A percentile compares a stretch with the other conserved stretches of the same genome.
Evolutionary conservation across 768 basidiomycete species (phyloP).

Genomic region (Calocybe indica): DNA sequence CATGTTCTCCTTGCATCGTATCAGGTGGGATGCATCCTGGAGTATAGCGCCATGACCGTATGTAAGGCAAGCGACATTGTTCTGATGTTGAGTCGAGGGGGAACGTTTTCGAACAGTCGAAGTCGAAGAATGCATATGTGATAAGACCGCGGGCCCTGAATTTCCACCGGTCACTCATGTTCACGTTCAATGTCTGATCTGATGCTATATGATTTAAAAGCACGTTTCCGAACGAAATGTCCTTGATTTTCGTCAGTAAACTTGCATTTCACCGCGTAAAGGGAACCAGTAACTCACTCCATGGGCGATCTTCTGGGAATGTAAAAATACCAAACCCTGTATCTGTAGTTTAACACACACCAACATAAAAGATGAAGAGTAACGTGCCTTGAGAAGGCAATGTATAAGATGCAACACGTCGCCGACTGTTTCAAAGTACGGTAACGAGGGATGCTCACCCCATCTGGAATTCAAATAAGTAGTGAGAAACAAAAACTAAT

Average conservation of each 20-base stretch:
- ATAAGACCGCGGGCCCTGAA: background rate
- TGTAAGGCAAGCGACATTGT: background rate
- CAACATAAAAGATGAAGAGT: too few relatives aligned
- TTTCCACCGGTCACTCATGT: background rate
- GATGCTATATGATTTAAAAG: background rate
- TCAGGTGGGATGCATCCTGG: slow-evolving; percentile 3
- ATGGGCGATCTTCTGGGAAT: background rate
- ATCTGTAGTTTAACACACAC: too few relatives aligned
- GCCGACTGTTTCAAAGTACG: background rate
- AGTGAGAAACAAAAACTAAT: too few relatives aligned
- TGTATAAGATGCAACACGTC: slow-evolving; percentile 2
- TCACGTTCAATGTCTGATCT: background rate
- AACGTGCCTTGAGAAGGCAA: slow-evolving; percentile 4
- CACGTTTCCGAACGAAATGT: background rate
- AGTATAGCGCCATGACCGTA: background rate
- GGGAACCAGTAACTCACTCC: background rate
- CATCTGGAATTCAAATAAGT: background rate
- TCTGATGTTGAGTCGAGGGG: background rate
- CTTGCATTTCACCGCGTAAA: too few relatives aligned
- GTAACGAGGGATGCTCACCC: background rate
- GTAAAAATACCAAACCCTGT: background rate
- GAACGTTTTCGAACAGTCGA: background rate
- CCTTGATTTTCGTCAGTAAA: background rate
- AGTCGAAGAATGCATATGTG: background rate
- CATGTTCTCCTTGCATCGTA: slow-evolving; percentile 14